Base-by-base conservation (phyloP, 768 basidiomycete genomes). In the Sutorius australiensis region DNA sequence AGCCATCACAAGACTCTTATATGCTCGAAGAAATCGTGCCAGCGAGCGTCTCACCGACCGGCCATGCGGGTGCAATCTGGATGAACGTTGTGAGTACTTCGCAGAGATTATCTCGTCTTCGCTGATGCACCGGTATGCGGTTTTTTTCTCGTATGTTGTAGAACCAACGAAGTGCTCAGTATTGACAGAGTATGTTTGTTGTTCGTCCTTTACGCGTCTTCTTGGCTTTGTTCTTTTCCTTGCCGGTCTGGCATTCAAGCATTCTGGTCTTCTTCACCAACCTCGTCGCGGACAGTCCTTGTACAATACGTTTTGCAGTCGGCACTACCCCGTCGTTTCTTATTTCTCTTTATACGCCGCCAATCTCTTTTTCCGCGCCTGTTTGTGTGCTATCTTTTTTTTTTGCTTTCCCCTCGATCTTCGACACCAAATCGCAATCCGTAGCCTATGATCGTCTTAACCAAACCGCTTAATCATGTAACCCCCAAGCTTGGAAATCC, bases 21-120 rank as follows among this genome's bases (percentile, higher is more conserved):
- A 80, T 88, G 75, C 75, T 82, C 34, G 87, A 88, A 63, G 86
- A 87, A 72, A 80, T 81, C 55, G 80, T 81, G 47, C 67, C 67
- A 40, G 65, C 67, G 24, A 68, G 62, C 42, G 41, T 59, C 30
- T 70, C 68, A n/a, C 49, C 58, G 51, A 67, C 61, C 43, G 60
- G 62, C n/a, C 63, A 70, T 48, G 37, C 69, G 30, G 67, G 67
- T 56, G 66, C 65, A 50, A 65, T 73, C 55, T 76, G 75, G 80
- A 70, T 75, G 68, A 72, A 71, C 40, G 71, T 73, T 51, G 80
- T 80, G 46, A 73, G 77, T 73, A 36, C 33, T 61, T 57, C 60
- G 53, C 58, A 58, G 58, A 38, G 57, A 61, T 57, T 63, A 44
- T 59, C 50, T 67, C 56, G 67, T 70, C 55, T 51, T 55, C 56